These are phyloP conservation scores for Rhazya stricta DNA, from an alignment of 257 asterid species.

Conservation along the genomic window DNA sequence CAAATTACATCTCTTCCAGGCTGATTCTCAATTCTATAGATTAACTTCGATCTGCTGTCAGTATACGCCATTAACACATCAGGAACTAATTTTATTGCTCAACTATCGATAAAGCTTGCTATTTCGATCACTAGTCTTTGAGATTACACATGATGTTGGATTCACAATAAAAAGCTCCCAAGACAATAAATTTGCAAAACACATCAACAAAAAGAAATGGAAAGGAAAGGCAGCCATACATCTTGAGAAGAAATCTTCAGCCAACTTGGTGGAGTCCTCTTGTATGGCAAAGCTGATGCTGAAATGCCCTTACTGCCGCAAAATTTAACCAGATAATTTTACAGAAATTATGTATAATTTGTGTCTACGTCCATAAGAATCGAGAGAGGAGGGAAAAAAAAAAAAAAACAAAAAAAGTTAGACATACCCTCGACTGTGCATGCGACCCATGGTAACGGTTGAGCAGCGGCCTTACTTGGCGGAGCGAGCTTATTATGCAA, in stretches of 20 bases:
- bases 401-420: not conserved
- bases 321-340: not conserved
- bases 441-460: slow-evolving; percentile 51
- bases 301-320: slow-evolving; percentile 75
- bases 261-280: slow-evolving; percentile 86
- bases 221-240: slow-evolving; percentile 6
- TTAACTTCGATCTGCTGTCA: too few species aligned
- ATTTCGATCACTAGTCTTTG: too few species aligned
- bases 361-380: too few species aligned
- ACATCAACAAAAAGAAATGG: too few species aligned
- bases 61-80: too few species aligned
- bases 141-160: not conserved
- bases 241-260: slow-evolving; percentile 54
- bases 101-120: not conserved
- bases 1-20: too few species aligned
- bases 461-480: not conserved
- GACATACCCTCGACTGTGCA: slow-evolving; percentile 83
- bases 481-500: not conserved
- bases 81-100: not conserved
- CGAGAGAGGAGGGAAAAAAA: too few species aligned
- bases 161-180: not conserved
- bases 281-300: slow-evolving; percentile 80
- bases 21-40: too few species aligned
- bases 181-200: not conserved
- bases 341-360: not conserved